Evolutionary conservation across 1,284 basidiomycete species (phyloP).

Genomic region (Phylloboletellus chloephorus): DNA sequence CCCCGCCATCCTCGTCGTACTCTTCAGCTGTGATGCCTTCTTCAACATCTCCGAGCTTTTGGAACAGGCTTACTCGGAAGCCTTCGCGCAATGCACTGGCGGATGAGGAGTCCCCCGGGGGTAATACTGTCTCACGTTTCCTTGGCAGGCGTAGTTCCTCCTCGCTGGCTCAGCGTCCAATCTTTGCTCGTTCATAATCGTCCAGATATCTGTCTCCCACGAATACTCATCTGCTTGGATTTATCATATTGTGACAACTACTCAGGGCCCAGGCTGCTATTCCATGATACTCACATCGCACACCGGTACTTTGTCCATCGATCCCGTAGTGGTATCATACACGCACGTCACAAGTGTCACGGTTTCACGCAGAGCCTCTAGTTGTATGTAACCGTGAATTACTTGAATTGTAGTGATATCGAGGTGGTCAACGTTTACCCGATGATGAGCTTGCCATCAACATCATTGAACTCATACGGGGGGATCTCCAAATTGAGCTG

Average conservation of each 20-base stretch:
- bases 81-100: conserved; percentile 16
- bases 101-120: conserved; percentile 15
- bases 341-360: background rate
- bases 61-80: conserved; percentile 21
- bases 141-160: conserved; percentile 13
- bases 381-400: conserved; percentile 20
- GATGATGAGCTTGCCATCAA: conserved; percentile 83
- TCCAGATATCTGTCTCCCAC: background rate
- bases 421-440: conserved; percentile 52
- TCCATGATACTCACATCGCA: background rate
- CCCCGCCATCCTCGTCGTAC: conserved; percentile 7
- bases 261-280: too few relatives aligned
- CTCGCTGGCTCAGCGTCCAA: conserved; percentile 7
- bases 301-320: background rate
- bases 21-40: background rate
- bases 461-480: conserved; percentile 82
- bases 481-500: conserved; percentile 94
- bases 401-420: conserved; percentile 19
- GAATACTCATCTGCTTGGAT: background rate
- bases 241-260: background rate
- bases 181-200: conserved; percentile 2
- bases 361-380: conserved; percentile 20
- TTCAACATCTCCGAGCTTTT: conserved; percentile 18
- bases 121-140: conserved; percentile 21
- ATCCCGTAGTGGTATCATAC: background rate